Evolutionary conservation across 2,329 filamentous ascomycete genomes (phyloP).

Genomic region (Raffaelea albimanens): DNA sequence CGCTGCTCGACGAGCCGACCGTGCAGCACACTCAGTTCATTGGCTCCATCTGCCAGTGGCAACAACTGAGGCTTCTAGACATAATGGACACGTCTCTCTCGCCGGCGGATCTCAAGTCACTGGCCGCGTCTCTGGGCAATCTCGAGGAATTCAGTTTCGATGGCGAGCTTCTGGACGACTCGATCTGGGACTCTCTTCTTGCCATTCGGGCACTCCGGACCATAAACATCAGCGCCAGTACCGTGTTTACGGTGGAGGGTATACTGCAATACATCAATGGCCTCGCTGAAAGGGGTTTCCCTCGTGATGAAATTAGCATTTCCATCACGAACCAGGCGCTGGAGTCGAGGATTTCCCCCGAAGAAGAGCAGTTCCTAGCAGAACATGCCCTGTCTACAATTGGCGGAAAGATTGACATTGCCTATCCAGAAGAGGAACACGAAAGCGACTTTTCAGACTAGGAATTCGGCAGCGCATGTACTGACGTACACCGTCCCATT

Average conservation of each 20-base stretch:
- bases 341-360: conserved; percentile 17
- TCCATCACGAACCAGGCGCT: conserved; percentile 24
- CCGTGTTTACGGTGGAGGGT: conserved; percentile 42
- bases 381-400: conserved; percentile 16
- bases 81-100: conserved; percentile 41
- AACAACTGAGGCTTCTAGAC: conserved; percentile 41
- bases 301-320: conserved; percentile 19
- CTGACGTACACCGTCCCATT: no score
- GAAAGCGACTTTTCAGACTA: conserved; percentile 25
- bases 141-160: conserved; percentile 49
- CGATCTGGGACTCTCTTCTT: conserved; percentile 26
- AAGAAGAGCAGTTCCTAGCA: conserved; percentile 17
- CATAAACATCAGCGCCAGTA: conserved; percentile 44
- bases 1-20: conserved; percentile 14
- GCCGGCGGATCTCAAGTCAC: conserved; percentile 34
- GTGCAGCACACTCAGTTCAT: conserved; percentile 23
- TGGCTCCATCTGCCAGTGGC: conserved; percentile 37
- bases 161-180: conserved; percentile 41
- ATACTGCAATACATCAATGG: conserved; percentile 32
- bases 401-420: conserved; percentile 24
- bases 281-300: conserved; percentile 18
- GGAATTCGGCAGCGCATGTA: not conserved
- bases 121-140: conserved; percentile 33
- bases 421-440: conserved; percentile 25
- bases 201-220: conserved; percentile 36